Conservation (phyloP, 1,284 basidiomycete species). For the Sanghuangporus baumii region DNA sequence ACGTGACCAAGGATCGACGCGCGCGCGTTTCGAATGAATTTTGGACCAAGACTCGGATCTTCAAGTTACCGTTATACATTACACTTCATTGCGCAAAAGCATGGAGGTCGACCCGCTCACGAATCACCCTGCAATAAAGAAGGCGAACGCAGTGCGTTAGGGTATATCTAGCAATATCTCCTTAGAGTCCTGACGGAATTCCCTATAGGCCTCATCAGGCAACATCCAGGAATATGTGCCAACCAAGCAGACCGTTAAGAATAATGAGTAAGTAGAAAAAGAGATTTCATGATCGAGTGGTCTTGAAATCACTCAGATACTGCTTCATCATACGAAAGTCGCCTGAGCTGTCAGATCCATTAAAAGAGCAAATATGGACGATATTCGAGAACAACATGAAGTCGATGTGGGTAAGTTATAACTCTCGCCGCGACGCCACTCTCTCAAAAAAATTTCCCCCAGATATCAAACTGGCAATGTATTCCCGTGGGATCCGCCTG, state of each 20-base stretch:
- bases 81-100: background rate
- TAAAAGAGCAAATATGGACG: slow-evolving; percentile 44
- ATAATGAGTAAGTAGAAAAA: background rate
- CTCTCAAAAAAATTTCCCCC: background rate
- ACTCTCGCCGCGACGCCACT: background rate
- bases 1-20: slow-evolving; percentile 1
- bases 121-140: slow-evolving; percentile 11
- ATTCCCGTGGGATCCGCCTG: slow-evolving; percentile 57
- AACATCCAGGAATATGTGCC: slow-evolving; percentile 6
- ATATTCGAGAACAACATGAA: slow-evolving; percentile 57
- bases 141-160: slow-evolving; percentile 7
- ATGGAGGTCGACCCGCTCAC: slow-evolving; percentile 5
- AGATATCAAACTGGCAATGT: slow-evolving; percentile 50
- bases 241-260: slow-evolving; percentile 2
- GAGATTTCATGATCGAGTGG: background rate
- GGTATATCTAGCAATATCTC: background rate
- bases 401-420: slow-evolving; percentile 34
- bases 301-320: slow-evolving; percentile 26
- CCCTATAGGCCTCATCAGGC: background rate
- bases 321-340: slow-evolving; percentile 31
- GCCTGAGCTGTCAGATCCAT: slow-evolving; percentile 32
- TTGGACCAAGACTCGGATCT: background rate
- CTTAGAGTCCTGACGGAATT: background rate
- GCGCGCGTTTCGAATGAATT: background rate
- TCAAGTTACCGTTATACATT: background rate